Percentiles rank a stretch among this genome's conserved stretches.
These are phyloP conservation scores for Phytophthora multivora DNA, from an alignment of 352 stramenopile genomes.

Conservation along the genomic window DNA sequence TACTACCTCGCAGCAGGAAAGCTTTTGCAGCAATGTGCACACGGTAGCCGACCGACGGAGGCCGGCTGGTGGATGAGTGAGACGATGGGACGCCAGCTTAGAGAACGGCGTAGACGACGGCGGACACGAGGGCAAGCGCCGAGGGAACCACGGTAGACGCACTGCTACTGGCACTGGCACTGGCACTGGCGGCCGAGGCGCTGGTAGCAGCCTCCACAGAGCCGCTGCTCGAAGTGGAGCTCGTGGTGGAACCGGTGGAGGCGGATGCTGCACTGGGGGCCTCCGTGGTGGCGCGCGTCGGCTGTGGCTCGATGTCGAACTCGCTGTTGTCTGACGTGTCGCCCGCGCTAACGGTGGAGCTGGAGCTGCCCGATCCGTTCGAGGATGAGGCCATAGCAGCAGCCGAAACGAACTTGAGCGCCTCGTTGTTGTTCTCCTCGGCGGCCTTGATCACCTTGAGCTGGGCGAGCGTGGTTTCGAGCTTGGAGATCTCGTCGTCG, in stretches of 20 bases:
- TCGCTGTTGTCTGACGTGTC: slow-evolving; percentile 34
- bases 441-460: slow-evolving; percentile 31
- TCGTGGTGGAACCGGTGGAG: slow-evolving; percentile 11
- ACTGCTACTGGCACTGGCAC: slow-evolving; percentile 30
- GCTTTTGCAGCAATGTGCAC: background rate
- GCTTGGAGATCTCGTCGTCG: slow-evolving; percentile 33
- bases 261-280: slow-evolving; percentile 12
- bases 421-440: slow-evolving; percentile 20
- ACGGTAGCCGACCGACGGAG: slow-evolving; percentile 8
- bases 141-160: slow-evolving; percentile 28
- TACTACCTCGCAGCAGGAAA: slow-evolving; percentile 1
- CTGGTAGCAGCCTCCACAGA: slow-evolving; percentile 16
- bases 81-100: slow-evolving; percentile 30
- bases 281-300: slow-evolving; percentile 27
- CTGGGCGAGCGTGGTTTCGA: slow-evolving; percentile 23
- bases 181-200: slow-evolving; percentile 17
- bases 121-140: slow-evolving; percentile 32
- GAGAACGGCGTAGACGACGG: slow-evolving; percentile 40
- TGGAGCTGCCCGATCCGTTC: slow-evolving; percentile 22
- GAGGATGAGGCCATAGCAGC: slow-evolving; percentile 31
- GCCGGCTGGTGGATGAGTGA: slow-evolving; percentile 1
- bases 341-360: slow-evolving; percentile 10
- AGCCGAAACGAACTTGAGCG: slow-evolving; percentile 23
- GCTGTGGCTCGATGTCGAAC: slow-evolving; percentile 43
- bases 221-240: slow-evolving; percentile 18